Evolutionary conservation across 2,329 filamentous ascomycete genomes (phyloP), one percentile per base, ranked within the genome.

Genomic region (Nothophaeocryptopus gaeumannii): DNA sequence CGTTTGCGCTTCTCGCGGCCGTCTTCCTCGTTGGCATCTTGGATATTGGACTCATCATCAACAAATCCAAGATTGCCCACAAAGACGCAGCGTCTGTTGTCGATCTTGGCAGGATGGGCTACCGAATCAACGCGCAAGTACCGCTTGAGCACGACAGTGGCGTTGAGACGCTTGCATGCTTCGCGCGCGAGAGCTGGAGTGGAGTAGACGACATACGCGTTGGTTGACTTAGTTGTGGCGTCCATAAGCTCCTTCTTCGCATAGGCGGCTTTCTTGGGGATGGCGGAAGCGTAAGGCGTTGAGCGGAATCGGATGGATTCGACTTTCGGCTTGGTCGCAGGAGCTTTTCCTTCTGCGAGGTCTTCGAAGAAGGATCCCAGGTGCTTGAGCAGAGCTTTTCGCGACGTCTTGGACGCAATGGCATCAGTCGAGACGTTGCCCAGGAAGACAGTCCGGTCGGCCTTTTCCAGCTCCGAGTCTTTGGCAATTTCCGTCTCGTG

Each of bases 61-160:
- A 99, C 89, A 63, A 99, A 99, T 42, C 89, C 90, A 1, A 99
- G 79, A 66, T 99, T 99, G 39, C 93, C 93, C 20, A 99, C 88
- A 65, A 99, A 99, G 12, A 99, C 85, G 69, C 93, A 99, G 47
- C 91, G 86, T 51, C 86, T 84, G 69, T 96, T 84, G 66, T 95
- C 92, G 13, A 85, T 82, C 35, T 85, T 81, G 11, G 87, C 79
- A 0, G 93, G 93, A 70, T 96, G 90, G 0, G 91, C 89, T 31
- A 99, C 85, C 58, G 84, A 89, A 72, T 99, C 93, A 16, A 92
- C 92, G 36, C 92, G 84, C 48, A 99, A 74, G 70, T 99, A 93
- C 30, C 93, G 85, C 59, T 88, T 87, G 12, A 99, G 81, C 2
- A 97, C 79, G 12, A 89, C 75, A 1, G 82, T 88, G 41, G 91